phyloP scores from a whole-genome alignment of 2,329 filamentous ascomycete species.

The Bipolaris sorokiniana region DNA sequence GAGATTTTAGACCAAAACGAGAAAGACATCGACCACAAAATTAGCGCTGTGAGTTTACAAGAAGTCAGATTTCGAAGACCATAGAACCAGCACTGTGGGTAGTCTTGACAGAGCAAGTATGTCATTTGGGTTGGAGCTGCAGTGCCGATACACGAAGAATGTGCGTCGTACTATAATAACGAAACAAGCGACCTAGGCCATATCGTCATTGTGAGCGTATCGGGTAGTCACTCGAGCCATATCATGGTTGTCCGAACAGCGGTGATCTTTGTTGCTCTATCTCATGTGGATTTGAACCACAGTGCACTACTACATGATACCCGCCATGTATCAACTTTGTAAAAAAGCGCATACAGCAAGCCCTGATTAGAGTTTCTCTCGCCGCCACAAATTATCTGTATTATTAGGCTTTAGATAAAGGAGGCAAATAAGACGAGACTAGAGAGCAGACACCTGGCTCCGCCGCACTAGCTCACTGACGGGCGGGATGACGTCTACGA shows the following conservation, averaged over 20 bases:
- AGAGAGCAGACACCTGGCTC: conserved; percentile 32
- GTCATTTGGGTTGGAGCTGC: neutral
- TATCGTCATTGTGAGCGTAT: conserved; percentile 71
- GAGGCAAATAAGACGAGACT: conserved; percentile 27
- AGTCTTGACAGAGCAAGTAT: neutral
- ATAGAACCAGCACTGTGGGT: neutral
- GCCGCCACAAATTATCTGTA: conserved; percentile 11
- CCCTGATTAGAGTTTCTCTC: conserved; percentile 22
- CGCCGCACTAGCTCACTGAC: conserved; percentile 31
- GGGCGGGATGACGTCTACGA: conserved; percentile 29
- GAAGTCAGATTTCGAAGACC: neutral
- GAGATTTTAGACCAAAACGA: neutral
- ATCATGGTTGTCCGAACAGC: conserved; percentile 60
- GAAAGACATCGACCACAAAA: too few relatives aligned
- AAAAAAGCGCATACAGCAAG: conserved; percentile 30
- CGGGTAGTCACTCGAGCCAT: conserved; percentile 54
- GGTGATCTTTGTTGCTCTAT: conserved; percentile 71
- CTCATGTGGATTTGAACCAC: conserved; percentile 50
- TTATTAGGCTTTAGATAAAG: conserved; percentile 1
- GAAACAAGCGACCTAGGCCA: conserved; percentile 59
- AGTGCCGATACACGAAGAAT: conserved; percentile 62
- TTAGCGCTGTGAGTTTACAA: neutral
- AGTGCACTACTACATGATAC: conserved; percentile 35
- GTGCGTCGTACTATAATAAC: conserved; percentile 54
- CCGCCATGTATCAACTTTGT: conserved; percentile 32